A percentile compares a stretch with the other conserved stretches of the same genome.
These are phyloP conservation scores for Trichothecium sympodiale DNA, from an alignment of 2,329 filamentous ascomycete genomes.

Conservation along the genomic window DNA sequence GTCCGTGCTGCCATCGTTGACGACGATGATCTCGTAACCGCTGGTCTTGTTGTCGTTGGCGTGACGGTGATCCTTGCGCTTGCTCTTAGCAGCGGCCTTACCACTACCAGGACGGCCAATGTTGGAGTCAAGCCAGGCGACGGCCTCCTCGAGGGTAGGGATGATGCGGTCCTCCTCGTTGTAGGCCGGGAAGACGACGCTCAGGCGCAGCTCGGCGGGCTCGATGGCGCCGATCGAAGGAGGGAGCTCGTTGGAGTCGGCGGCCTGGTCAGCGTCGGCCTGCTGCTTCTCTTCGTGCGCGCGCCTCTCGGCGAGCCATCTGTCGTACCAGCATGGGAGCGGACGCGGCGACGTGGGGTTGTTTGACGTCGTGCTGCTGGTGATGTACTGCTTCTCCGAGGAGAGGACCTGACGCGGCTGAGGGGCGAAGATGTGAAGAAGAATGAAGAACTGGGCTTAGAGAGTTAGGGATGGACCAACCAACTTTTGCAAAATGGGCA, in stretches of 20 bases:
- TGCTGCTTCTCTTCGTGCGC: slow-evolving; percentile 27
- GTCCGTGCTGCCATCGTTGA: slow-evolving; percentile 85
- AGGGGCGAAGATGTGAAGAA: slow-evolving; percentile 68
- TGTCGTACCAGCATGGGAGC: slow-evolving; percentile 83
- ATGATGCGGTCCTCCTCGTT: slow-evolving; percentile 81
- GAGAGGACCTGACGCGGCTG: slow-evolving; percentile 61
- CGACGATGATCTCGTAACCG: slow-evolving; percentile 87
- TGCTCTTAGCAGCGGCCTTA: slow-evolving; percentile 7
- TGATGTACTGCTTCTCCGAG: slow-evolving; percentile 80
- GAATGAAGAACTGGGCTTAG: slow-evolving; percentile 39
- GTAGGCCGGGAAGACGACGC: slow-evolving; percentile 87
- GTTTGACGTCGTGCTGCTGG: slow-evolving; percentile 57
- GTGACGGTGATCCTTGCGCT: slow-evolving; percentile 13
- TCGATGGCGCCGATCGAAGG: slow-evolving; percentile 52
- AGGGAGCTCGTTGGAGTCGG: slow-evolving; percentile 14
- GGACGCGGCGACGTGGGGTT: slow-evolving; percentile 24
- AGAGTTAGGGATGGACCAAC: too few relatives aligned
- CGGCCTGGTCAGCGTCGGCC: not conserved
- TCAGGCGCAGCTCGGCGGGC: slow-evolving; percentile 72
- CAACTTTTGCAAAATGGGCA: too few relatives aligned
- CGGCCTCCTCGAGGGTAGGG: slow-evolving; percentile 81
- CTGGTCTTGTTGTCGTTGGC: slow-evolving; percentile 15
- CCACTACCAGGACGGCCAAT: slow-evolving; percentile 45
- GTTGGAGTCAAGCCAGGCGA: slow-evolving; percentile 69
- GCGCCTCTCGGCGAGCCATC: slow-evolving; percentile 52